phyloP scores from a whole-genome alignment of 805 yeast genomes.

The Yarrowia sp. region DNA sequence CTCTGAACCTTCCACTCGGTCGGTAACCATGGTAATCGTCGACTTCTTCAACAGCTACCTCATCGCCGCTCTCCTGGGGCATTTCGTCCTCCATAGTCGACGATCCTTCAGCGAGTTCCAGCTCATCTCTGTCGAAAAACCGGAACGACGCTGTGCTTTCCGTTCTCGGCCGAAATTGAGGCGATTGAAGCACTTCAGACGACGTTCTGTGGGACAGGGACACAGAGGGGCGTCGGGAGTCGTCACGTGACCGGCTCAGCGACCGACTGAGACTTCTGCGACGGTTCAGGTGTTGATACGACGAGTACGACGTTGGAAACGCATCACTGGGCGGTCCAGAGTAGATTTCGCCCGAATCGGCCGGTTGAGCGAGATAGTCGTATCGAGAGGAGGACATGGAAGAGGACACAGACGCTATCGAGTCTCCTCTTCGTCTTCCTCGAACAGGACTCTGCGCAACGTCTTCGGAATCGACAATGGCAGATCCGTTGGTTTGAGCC shows the following conservation, averaged over 20 bases:
- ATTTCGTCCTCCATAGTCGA: constrained; percentile 67
- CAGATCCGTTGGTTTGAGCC: not conserved
- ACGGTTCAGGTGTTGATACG: constrained; percentile 59
- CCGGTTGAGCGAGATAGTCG: constrained; percentile 32
- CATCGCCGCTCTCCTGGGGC: constrained; percentile 45
- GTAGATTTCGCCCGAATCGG: constrained; percentile 60
- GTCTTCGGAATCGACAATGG: not conserved
- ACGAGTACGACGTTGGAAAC: constrained; percentile 71
- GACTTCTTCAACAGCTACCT: constrained; percentile 44
- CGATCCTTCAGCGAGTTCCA: constrained; percentile 83
- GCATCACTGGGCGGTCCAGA: constrained; percentile 76
- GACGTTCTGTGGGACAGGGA: constrained; percentile 8
- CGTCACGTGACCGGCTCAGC: constrained; percentile 39
- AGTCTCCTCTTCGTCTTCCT: constrained; percentile 24
- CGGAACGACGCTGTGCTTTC: constrained; percentile 59
- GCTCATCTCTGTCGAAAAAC: constrained; percentile 83
- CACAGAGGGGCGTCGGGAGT: constrained; percentile 10
- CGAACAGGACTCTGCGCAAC: constrained; percentile 12
- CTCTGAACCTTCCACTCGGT: constrained; percentile 34
- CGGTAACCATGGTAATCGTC: constrained; percentile 48
- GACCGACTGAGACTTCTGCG: constrained; percentile 27
- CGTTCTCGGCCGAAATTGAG: constrained; percentile 43
- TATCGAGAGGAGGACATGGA: constrained; percentile 22
- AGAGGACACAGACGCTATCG: constrained; percentile 25
- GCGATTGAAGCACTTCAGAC: constrained; percentile 9